A percentile compares a stretch with the other conserved stretches of the same genome.
phyloP scores from a whole-genome alignment of 1,284 basidiomycete genomes.

The Apiotrichum veenhuisii region DNA sequence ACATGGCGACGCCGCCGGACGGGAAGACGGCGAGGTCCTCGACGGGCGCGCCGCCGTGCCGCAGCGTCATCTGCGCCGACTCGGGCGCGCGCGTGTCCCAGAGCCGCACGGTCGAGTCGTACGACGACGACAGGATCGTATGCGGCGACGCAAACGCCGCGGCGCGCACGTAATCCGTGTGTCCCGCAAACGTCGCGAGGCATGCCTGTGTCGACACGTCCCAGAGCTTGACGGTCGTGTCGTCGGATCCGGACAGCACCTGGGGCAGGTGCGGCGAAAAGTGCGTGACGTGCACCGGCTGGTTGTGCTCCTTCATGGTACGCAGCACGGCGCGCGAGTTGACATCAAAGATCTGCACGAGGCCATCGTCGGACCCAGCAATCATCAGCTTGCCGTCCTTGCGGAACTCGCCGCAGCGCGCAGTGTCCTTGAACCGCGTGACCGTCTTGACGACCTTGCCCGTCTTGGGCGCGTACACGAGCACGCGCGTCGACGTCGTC shows the following conservation, averaged over 20 bases:
- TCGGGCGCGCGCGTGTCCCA: constrained; percentile 68
- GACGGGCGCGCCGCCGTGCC: constrained; percentile 63
- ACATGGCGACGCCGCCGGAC: constrained; percentile 78
- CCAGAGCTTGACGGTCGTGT: constrained; percentile 90
- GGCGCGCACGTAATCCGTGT: constrained; percentile 93
- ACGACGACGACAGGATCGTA: constrained; percentile 86
- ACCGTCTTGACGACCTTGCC: constrained; percentile 95
- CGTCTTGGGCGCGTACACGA: constrained; percentile 93
- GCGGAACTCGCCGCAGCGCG: constrained; percentile 79
- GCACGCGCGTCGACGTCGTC: constrained; percentile 86
- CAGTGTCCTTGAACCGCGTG: constrained; percentile 93
- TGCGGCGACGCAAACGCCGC: constrained; percentile 82
- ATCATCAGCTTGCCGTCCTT: constrained; percentile 91
- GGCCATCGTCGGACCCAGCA: constrained; percentile 89
- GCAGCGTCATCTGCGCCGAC: constrained; percentile 69
- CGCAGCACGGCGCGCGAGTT: constrained; percentile 90
- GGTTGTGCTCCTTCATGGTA: constrained; percentile 86
- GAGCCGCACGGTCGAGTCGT: constrained; percentile 85
- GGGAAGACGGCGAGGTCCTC: constrained; percentile 95
- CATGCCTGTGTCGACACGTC: constrained; percentile 87
- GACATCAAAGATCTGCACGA: constrained; percentile 96
- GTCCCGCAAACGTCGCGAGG: constrained; percentile 72
- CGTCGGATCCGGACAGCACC: constrained; percentile 91
- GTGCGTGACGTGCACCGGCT: constrained; percentile 89
- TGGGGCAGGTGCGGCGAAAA: constrained; percentile 83